Evolutionary conservation across 768 basidiomycete species (phyloP).

Genomic region (Mycena albidolilacea): DNA sequence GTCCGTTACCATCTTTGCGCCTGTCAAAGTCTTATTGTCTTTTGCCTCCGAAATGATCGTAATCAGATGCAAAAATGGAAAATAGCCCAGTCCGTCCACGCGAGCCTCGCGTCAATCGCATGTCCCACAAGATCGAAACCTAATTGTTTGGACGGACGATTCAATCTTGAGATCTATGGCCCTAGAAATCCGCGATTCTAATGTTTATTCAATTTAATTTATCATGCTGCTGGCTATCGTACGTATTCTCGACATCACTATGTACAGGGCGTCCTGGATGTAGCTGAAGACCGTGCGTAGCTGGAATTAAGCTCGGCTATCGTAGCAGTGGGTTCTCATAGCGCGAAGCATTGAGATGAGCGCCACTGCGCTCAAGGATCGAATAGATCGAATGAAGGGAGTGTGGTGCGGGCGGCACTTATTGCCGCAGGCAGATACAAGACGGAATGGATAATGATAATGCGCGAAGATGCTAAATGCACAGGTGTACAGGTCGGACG

Average conservation of each 20-base stretch:
- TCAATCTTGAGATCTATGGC: neutral
- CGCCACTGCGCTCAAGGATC: conserved; percentile 33
- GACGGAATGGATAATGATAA: conserved; percentile 44
- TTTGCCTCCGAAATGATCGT: conserved; percentile 3
- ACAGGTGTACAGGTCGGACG: conserved; percentile 19
- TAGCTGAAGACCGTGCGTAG: conserved; percentile 20
- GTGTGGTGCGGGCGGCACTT: conserved; percentile 31
- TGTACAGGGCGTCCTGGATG: conserved; percentile 3
- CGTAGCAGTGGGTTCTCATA: conserved; percentile 34
- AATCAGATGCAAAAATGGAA: conserved; percentile 14
- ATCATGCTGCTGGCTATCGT: conserved; percentile 36
- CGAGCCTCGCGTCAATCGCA: neutral
- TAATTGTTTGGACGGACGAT: neutral
- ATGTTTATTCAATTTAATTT: conserved; percentile 37
- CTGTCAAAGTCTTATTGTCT: conserved; percentile 31
- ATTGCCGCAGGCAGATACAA: conserved; percentile 26
- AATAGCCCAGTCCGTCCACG: conserved; percentile 14
- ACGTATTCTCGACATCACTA: conserved; percentile 14
- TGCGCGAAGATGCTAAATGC: conserved; percentile 30
- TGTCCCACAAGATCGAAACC: conserved; percentile 4
- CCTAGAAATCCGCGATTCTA: neutral
- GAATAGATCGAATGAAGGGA: conserved; percentile 38
- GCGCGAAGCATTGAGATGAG: conserved; percentile 39
- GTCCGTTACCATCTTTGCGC: neutral
- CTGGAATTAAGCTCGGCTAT: conserved; percentile 39